Base-by-base conservation (phyloP, 371 early-diverging fungal species). In the Rhizopus stolonifer region DNA sequence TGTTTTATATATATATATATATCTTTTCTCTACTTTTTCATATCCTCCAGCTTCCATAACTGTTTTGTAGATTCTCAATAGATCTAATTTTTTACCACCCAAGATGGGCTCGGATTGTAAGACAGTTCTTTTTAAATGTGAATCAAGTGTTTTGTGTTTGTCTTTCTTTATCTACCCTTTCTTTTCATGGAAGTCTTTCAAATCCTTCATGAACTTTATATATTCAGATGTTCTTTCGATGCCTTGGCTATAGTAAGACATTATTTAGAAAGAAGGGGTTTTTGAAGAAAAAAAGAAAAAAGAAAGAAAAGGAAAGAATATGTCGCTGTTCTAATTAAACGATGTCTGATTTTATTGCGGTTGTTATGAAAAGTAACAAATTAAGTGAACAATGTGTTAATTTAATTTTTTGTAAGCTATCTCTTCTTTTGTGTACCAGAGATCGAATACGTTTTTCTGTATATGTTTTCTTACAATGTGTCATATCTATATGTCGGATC, bases 11-110 rank as follows among this genome's bases (percentile, higher is more conserved):
- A n/a, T n/a, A n/a, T n/a, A n/a, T n/a, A n/a, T n/a, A n/a, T n/a
- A n/a, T n/a, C n/a, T n/a, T n/a, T n/a, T n/a, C n/a, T n/a, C n/a
- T 71, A 86, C 90, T 77, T 85, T 82, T 54, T 89, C 87, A 59
- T 81, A 89, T 9, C 92, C 92, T 21, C 91, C 91, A 24, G 85
- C 83, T 21, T 77, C 82, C 15, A 83, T 67, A 0, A 90, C 89
- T 4, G 83, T 74, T 53, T 81, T 78, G 60, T 86, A 90, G 7
- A 92, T 85, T 46, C 74, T 71, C 50, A 82, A 70, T 31, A 92
- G 66, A 72, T 91, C 90, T 18, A 92, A 65, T 56, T 80, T 80
- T 58, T 88, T 86, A 8, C 90, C 90, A 56, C 92, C 92, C 19
- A 92, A 75, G 9, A 92, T 82, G 25, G 89, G 90, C 56, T 92